These are phyloP conservation scores for Sorghum bicolor DNA, from an alignment of 176 grass and related monocot species.

Conservation along the genomic window DNA sequence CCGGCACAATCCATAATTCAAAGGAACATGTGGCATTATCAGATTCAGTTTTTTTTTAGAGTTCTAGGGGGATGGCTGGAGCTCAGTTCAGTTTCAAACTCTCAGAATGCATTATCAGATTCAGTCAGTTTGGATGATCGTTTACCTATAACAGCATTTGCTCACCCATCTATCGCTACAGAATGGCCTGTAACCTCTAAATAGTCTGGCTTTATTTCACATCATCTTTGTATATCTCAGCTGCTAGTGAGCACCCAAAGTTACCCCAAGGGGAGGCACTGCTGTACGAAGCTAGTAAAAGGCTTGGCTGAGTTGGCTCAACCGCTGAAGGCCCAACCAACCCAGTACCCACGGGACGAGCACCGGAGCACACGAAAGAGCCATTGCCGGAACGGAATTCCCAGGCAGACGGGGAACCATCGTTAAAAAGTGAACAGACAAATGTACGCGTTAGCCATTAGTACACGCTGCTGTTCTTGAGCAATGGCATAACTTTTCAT, in stretches of 20 bases:
- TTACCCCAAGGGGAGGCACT: neutral
- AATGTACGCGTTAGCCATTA: neutral
- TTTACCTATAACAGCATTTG: neutral
- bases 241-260: neutral
- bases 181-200: neutral
- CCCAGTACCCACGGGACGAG: constrained; percentile 13
- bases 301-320: neutral
- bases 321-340: neutral
- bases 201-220: neutral
- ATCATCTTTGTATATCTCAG: neutral
- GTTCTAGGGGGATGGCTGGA: neutral
- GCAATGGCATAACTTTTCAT: neutral
- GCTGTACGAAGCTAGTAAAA: neutral
- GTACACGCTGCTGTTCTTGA: neutral
- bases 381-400: neutral
- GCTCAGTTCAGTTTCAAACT: neutral
- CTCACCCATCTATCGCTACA: neutral
- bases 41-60: neutral
- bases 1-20: too few relatives aligned
- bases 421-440: neutral
- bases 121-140: neutral
- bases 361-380: neutral
- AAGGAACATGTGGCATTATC: neutral
- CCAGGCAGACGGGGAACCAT: neutral
- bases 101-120: neutral